Conservation (phyloP, 2,329 filamentous ascomycete species). For the Diaporthe sp. region DNA sequence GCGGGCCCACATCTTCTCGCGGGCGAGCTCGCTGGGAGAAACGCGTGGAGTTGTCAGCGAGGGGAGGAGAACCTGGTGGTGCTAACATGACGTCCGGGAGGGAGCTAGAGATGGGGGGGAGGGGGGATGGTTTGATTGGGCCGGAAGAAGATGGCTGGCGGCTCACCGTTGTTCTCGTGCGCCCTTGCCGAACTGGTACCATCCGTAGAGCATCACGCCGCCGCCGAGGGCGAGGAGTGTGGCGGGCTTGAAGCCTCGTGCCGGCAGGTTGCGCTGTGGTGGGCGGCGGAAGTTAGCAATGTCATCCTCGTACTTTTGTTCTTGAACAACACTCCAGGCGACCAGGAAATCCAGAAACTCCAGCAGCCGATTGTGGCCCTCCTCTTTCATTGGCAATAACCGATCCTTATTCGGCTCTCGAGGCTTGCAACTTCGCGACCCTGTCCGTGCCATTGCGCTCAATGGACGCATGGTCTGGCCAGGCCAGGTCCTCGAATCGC, state of each 20-base stretch:
- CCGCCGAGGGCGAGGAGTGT: constrained; percentile 83
- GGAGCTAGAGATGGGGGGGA: not conserved
- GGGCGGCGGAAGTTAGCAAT: constrained; percentile 14
- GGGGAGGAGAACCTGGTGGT: not conserved
- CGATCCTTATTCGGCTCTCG: not conserved
- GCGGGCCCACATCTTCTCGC: constrained; percentile 98
- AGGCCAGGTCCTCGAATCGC: not conserved
- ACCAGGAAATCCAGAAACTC: no score
- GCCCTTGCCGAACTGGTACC: constrained; percentile 86
- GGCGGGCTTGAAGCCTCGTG: constrained; percentile 88
- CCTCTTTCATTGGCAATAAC: not conserved
- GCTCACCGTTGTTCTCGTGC: constrained; percentile 94
- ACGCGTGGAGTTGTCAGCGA: constrained; percentile 31
- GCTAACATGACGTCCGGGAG: not conserved
- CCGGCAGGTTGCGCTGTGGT: constrained; percentile 87
- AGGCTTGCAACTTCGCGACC: not conserved
- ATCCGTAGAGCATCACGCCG: constrained; percentile 88
- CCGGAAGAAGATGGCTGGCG: no score
- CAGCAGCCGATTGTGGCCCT: not conserved
- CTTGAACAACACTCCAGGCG: no score
- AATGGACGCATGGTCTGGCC: not conserved
- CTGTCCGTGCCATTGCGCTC: not conserved
- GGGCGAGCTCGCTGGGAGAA: constrained; percentile 81
- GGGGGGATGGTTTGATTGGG: no score
- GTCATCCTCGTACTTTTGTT: not conserved